Base-by-base conservation (phyloP, 306 rosid genomes). In the Argentina anserina region DNA sequence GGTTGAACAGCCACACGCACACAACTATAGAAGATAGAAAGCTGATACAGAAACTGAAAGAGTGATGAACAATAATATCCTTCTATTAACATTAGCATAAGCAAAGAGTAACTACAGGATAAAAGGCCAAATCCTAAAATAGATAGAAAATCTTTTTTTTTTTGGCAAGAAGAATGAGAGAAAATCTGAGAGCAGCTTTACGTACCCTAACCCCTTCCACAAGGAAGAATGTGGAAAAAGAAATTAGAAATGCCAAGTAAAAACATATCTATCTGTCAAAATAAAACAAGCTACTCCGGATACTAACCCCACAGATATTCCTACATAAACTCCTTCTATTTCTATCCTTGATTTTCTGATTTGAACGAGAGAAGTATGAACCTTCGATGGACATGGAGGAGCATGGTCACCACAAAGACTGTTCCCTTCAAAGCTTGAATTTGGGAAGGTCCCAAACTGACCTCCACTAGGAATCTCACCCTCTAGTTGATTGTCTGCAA, bases 401-500 rank as follows among this genome's bases (percentile, higher is more conserved):
- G 36, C 67, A 4, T 3, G 34, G 7, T 10, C 59, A 7, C 63
- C 71, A 31, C 50, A 68, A 6, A 73, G 58, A 40, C 14, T 28
- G 21, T 72, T 81, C 63, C 85, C 85, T 46, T 61, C 76, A 5
- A 77, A 81, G 60, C 85, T 77, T 67, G 79, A 26, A 65, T 45
- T 42, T 3, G 64, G 69, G 39, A 81, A 81, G 62, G 65, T 77
- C 39, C 13, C 25, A 49, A 81, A 73, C 69, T 81, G 81, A 17
- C 70, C 79, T 68, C 28, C 81, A 12, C 25, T 0, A 25, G 72
- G 85, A 23, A 81, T 69, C 52, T 1, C 3, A 5, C 85, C 85
- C 28, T 70, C 29, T 31, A 77, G 23, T 2, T 73, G 69, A 63
- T 77, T 81, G 68, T 69, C 28, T 28, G 82, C 72, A 36, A 81